These are phyloP conservation scores for Cladosporium cucumerinum DNA, from an alignment of 2,329 filamentous ascomycete genomes.

Conservation along the genomic window DNA sequence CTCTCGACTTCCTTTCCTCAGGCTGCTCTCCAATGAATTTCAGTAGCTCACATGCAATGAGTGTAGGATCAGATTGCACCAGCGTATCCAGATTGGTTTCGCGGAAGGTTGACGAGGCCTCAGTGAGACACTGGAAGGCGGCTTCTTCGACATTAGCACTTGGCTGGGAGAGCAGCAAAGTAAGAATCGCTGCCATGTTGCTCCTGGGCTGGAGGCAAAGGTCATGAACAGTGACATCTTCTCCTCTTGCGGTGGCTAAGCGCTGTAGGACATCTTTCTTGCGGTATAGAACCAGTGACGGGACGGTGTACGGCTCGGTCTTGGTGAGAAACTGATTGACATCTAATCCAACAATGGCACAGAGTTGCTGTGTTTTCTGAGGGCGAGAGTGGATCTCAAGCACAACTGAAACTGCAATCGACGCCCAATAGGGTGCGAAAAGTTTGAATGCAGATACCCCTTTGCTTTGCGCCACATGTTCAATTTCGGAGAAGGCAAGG, in stretches of 20 bases:
- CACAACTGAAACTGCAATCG: conserved; percentile 74
- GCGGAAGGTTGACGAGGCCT: conserved; percentile 68
- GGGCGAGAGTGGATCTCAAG: conserved; percentile 77
- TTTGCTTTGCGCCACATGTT: conserved; percentile 66
- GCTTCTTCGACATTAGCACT: conserved; percentile 61
- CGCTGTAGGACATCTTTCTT: conserved; percentile 74
- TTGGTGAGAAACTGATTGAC: conserved; percentile 70
- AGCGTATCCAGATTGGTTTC: conserved; percentile 63
- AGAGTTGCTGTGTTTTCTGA: conserved; percentile 76
- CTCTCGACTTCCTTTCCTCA: conserved; percentile 38
- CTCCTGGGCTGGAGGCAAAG: conserved; percentile 55
- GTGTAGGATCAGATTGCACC: conserved; percentile 70
- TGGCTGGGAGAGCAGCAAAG: conserved; percentile 56
- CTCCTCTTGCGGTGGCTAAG: conserved; percentile 67
- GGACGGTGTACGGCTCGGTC: conserved; percentile 78
- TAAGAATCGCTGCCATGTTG: conserved; percentile 58
- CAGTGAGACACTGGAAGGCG: conserved; percentile 65
- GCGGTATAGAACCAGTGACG: conserved; percentile 77
- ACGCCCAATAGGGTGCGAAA: conserved; percentile 85
- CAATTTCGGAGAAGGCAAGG: conserved; percentile 77
- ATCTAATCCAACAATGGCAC: conserved; percentile 74
- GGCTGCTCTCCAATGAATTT: conserved; percentile 72
- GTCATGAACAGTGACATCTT: conserved; percentile 55
- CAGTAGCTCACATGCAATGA: conserved; percentile 75
- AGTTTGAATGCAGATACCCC: conserved; percentile 55